Evolutionary conservation across 306 rosid species (phyloP), one percentile per base, ranked within the genome.

Genomic region (Pyrus betulifolia): DNA sequence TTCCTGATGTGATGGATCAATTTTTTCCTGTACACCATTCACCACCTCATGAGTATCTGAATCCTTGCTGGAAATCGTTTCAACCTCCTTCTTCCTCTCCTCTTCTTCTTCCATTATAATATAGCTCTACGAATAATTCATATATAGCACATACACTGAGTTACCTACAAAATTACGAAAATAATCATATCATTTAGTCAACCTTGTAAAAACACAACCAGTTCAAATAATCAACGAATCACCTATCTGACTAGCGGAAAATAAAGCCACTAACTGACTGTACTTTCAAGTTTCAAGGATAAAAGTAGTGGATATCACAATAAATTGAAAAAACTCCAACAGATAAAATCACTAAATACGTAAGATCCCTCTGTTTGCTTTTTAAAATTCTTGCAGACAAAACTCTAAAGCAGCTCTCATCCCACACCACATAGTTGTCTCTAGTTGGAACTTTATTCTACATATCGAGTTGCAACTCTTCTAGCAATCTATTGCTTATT

Each of bases 81-180:
- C 78, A 38, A 67, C 72, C 64, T 82, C 89, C 80, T 82, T 86
- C 23, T 80, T 74, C 67, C 76, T 38, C 71, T 92, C 86, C 63
- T 89, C 97, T 74, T 91, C 96, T 86, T 90, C 97, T 71, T 90
- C 97, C 96, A 91, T 91, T 59, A 28, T 86, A 58, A 77, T 69
- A 70, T 23, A 73, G 70, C 79, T 74, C 67, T 80, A 78, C 66
- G 57, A 81, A 57, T 76, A 84, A 79, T 79, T 75, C 84, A 76
- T 69, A 75, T 15, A 30, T n/a, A 78, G 75, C 66, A 75, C 10
- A 25, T 25, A 78, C 79, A 80, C 74, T 54, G 75, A 67, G 75
- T 73, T 79, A 85, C 87, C 91, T 83, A 78, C 85, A 87, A 79
- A 78, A 78, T 66, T 74, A 68, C 38, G 5, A 49, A 57, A 42